phyloP scores from a whole-genome alignment of 805 yeast species.

The Yarrowia osloensis region DNA sequence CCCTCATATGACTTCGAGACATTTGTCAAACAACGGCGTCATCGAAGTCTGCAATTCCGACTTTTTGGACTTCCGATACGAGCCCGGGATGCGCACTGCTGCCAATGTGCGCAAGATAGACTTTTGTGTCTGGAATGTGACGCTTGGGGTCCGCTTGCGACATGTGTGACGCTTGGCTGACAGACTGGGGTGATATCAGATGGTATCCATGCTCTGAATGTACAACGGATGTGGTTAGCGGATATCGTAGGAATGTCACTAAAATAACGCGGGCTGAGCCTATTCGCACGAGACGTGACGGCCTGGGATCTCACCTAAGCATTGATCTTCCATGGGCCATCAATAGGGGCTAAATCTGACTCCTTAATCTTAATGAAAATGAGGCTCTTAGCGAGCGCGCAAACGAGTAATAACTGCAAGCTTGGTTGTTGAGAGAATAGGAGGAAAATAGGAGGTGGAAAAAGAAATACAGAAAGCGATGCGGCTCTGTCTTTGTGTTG shows the following conservation, averaged over 20 bases:
- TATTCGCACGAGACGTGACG: no score
- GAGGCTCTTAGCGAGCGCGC: neutral
- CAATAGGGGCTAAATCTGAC: neutral
- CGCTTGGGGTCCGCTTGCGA: no score
- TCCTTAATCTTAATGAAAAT: neutral
- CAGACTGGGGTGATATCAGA: neutral
- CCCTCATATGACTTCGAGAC: no score
- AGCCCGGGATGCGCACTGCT: neutral
- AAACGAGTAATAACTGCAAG: neutral
- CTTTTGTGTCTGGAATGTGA: slow-evolving; percentile 6
- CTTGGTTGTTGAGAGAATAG: no score
- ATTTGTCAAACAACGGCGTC: neutral
- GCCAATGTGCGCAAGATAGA: slow-evolving; percentile 1
- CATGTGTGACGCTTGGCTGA: no score
- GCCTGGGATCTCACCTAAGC: neutral
- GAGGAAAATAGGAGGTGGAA: no score
- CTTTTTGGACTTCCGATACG: neutral
- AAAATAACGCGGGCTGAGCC: no score
- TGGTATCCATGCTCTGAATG: neutral
- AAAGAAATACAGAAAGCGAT: no score
- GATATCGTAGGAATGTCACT: neutral
- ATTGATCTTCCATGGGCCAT: neutral
- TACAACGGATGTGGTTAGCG: neutral
- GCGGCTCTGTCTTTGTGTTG: no score
- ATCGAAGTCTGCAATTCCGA: neutral